Evolutionary conservation across 2,329 filamentous ascomycete genomes (phyloP), one percentile per base, ranked within the genome.

Genomic region (Aschersonia sp.): DNA sequence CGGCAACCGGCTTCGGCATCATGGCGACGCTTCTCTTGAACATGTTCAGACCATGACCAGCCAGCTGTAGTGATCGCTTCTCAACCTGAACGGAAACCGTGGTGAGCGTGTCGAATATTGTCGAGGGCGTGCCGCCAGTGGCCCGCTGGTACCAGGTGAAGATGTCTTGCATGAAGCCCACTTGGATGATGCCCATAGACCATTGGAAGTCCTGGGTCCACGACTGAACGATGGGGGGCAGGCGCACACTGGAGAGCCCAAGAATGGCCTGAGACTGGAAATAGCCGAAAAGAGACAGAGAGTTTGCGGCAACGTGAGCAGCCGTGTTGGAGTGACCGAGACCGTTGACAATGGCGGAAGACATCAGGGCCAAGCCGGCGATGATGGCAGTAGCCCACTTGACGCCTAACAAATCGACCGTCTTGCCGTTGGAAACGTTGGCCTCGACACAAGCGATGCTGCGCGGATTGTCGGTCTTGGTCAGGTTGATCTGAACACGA

Each of bases 191-290:
- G 56, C 90, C 90, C 87, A 97, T 92, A 59, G 84, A 94, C 90
- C 90, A 97, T 62, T 94, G 85, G 69, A 97, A 95, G 67, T 95
- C 90, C 67, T 95, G 89, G 2, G 89, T 95, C 90, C 90, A 97
- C 0, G 89, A 77, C 58, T 85, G 76, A 47, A 94, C 90, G 51
- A 95, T 85, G 0, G 90, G 90, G 8, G 90, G 90, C 47, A 95
- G 76, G 43, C 74, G 72, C 11, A 95, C 83, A 22, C 83, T 78
- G 47, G 83, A 86, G 65, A 95, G 82, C 53, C 89, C 89, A 57
- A 95, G 73, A 65, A 95, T 87, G 30, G 90, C 89, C 66, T 95
- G 89, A 5, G 87, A 81, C 66, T 97, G 90, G 74, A 95, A 95
- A 66, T 92, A 95, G 51, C 84, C 79, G 61, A 95, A 94, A 32